A percentile compares a stretch with the other conserved stretches of the same genome.
phyloP scores from a whole-genome alignment of 1,284 basidiomycete species.

The Ganoderma boninense region DNA sequence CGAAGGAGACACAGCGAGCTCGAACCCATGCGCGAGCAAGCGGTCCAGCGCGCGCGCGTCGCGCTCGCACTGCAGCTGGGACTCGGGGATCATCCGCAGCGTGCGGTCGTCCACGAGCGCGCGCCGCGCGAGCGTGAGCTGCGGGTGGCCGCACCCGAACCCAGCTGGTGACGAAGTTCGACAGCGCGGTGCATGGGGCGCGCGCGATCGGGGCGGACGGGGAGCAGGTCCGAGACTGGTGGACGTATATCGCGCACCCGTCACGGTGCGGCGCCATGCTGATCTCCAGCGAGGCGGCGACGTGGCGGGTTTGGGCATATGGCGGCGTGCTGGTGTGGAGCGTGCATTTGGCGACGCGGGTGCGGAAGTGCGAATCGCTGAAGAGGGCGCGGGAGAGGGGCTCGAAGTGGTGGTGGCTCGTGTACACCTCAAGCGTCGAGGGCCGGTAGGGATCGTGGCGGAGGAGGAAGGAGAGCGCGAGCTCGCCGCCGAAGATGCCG shows the following conservation, averaged over 20 bases:
- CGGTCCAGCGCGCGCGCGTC: too few species aligned
- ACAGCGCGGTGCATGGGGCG: background rate
- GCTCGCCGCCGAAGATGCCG: background rate
- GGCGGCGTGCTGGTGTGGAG: too few species aligned
- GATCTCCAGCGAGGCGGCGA: too few species aligned
- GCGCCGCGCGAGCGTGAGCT: background rate
- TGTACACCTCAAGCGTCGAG: background rate
- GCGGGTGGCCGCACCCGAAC: background rate
- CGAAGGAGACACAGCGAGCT: background rate
- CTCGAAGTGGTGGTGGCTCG: background rate
- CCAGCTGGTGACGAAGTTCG: background rate
- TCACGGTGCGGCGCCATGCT: too few species aligned
- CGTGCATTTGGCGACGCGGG: too few species aligned
- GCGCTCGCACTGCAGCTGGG: too few species aligned
- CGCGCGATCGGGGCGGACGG: background rate
- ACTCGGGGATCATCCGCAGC: background rate
- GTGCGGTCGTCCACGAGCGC: background rate
- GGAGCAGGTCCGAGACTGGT: too few species aligned
- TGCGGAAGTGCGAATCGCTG: too few species aligned
- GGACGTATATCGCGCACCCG: too few species aligned
- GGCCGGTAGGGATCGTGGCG: background rate
- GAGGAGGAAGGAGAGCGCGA: background rate
- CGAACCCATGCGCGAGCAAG: background rate
- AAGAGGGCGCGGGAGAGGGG: too few species aligned
- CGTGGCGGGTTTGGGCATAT: too few species aligned